Evolutionary conservation across 75 land plant species (phyloP), one percentile per base, ranked within the genome.

Genomic region (Picea glauca): DNA sequence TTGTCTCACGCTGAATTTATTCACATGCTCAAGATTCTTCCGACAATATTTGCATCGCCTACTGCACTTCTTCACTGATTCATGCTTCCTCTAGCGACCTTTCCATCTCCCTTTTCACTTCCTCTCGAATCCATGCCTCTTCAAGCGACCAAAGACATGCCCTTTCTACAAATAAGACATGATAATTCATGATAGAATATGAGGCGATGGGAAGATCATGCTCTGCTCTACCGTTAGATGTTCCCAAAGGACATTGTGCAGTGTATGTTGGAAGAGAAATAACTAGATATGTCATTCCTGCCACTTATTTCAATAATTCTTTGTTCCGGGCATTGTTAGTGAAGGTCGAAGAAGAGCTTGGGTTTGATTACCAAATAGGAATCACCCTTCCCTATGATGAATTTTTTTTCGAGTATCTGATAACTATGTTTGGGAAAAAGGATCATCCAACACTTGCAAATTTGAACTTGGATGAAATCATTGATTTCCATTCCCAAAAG

Each of bases 301-400:
- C 3, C 43, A 40, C 3, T 40, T 40, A 40, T 40, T 40, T 40
- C 4, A 40, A 40, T 4, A 3, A 40, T 40, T 40, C 4, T 40
- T 4, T 40, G 43, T 40, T 40, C 43, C 0, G 4, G 43, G 3
- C 43, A 40, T 40, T 40, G 4, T 4, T 40, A 4, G 43, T 4
- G 0, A 40, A 4, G 4, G 43, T 4, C 43, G 43, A 2, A 3
- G 43, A 40, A 40, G 43, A 40, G 43, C 26, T 26, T 40, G 92
- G 92, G 30, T 90, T 85, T 76, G 79, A 82, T 26, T 88, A 90
- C 59, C 81, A 84, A 23, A 86, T 84, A 82, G 92, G 92, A 11
- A 76, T 90, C 64, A 82, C 84, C 75, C 79, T 91, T 60, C 91
- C 90, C 23, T 91, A 91, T 59, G 91, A 87, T 62, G 85, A 87